Conservation (phyloP, 495 filamentous ascomycete genomes). For the Aspergillus sclerotioniger region DNA sequence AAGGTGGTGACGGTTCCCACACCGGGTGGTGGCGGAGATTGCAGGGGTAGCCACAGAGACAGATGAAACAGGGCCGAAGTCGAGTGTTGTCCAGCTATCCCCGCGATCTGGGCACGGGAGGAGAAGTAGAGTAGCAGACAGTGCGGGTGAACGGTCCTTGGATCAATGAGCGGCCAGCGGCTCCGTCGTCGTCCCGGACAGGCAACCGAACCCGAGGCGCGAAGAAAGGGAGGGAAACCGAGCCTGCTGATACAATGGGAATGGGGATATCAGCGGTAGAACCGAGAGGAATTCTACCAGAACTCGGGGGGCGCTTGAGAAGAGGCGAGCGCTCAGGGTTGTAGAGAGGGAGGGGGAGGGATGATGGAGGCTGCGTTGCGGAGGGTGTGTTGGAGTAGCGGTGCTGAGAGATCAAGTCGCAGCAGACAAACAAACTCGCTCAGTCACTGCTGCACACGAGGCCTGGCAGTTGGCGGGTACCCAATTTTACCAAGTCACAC, state of each 20-base stretch:
- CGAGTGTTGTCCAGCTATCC: not conserved
- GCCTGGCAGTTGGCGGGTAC: slow-evolving; percentile 18
- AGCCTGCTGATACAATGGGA: slow-evolving; percentile 6
- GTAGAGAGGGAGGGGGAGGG: not conserved
- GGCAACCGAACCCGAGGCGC: not conserved
- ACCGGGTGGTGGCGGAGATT: not conserved
- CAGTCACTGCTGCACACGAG: slow-evolving; percentile 8
- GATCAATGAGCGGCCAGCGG: slow-evolving; percentile 9
- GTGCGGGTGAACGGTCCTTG: not conserved
- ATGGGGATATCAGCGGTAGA: not conserved
- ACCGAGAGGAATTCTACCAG: not conserved
- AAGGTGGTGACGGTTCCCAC: not conserved
- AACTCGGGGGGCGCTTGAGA: not conserved
- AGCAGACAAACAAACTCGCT: slow-evolving; percentile 5
- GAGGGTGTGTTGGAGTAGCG: slow-evolving; percentile 4
- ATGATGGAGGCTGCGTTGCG: not conserved
- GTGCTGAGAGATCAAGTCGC: not conserved
- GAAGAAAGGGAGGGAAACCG: slow-evolving; percentile 7
- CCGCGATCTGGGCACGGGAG: not conserved
- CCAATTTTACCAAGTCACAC: slow-evolving; percentile 23
- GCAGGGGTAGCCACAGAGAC: not conserved
- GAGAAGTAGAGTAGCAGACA: not conserved
- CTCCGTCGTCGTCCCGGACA: slow-evolving; percentile 10
- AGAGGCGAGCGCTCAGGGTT: slow-evolving; percentile 1
- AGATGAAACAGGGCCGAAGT: not conserved